A percentile compares a stretch with the other conserved stretches of the same genome.
phyloP scores from a whole-genome alignment of 1,284 basidiomycete genomes.

The Leccinum solheimii region DNA sequence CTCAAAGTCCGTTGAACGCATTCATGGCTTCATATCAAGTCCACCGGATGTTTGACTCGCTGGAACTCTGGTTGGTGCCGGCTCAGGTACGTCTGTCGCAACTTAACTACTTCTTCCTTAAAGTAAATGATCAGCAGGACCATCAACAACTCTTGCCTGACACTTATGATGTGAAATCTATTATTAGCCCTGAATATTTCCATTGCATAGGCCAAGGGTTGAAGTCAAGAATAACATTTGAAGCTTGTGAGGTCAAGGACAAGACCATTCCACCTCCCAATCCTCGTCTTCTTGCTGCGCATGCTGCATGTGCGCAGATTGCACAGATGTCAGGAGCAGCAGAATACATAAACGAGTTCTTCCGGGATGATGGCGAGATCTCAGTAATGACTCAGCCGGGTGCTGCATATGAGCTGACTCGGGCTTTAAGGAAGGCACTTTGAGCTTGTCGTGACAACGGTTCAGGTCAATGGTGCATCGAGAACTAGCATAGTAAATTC shows the following conservation, averaged over 20 bases:
- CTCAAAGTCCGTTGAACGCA: not conserved
- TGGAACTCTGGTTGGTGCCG: not conserved
- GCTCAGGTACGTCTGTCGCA: not conserved
- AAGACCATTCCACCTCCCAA: not conserved
- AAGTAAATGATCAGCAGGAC: not conserved
- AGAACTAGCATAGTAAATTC: too few relatives aligned
- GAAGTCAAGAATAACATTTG: not conserved
- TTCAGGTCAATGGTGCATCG: too few relatives aligned
- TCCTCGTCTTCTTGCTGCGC: not conserved
- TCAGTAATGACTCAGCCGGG: not conserved
- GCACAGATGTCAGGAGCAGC: not conserved
- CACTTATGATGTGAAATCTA: not conserved
- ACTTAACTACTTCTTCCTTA: not conserved
- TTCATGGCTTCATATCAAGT: not conserved
- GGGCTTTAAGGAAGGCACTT: not conserved
- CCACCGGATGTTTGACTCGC: not conserved
- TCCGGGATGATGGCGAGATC: not conserved
- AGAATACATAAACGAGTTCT: not conserved
- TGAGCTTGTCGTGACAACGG: not conserved
- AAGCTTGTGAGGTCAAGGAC: not conserved
- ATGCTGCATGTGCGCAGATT: not conserved
- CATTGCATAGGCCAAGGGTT: not conserved
- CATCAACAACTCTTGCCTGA: not conserved
- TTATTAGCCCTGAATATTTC: not conserved
- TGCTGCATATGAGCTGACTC: not conserved